A percentile compares a stretch with the other conserved stretches of the same genome.
Conservation (phyloP, 73 alveolate species). For the Tetrahymena thermophila region DNA sequence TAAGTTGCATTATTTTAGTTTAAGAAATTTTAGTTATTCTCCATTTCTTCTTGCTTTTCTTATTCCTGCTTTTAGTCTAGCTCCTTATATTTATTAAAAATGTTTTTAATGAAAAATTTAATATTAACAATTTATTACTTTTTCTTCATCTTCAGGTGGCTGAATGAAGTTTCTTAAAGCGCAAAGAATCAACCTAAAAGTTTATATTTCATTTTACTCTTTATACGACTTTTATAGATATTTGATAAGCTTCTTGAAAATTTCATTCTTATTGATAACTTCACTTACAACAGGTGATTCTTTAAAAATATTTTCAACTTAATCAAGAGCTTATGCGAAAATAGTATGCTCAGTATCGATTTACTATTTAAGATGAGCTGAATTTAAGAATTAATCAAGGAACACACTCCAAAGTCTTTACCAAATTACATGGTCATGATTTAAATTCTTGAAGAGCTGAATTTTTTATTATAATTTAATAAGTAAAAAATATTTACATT, state of each 20-base stretch:
- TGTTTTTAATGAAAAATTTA: too few relatives aligned
- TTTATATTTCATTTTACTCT: slow-evolving; percentile 5
- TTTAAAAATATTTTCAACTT: slow-evolving; percentile 18
- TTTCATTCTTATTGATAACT: slow-evolving; percentile 31
- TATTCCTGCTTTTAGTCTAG: slow-evolving; percentile 24
- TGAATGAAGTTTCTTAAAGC: slow-evolving; percentile 14
- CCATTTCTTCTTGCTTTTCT: slow-evolving; percentile 7
- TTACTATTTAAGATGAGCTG: slow-evolving; percentile 9
- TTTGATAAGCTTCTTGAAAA: slow-evolving; percentile 18
- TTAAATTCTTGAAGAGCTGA: background rate
- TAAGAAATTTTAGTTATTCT: slow-evolving; percentile 17
- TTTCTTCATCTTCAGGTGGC: background rate
- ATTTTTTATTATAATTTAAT: background rate
- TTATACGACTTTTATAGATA: slow-evolving; percentile 25
- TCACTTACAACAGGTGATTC: slow-evolving; percentile 24
- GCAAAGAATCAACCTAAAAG: slow-evolving; percentile 11
- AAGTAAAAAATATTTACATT: background rate
- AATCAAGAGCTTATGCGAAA: slow-evolving; percentile 34
- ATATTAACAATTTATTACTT: background rate
- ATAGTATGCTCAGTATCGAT: slow-evolving; percentile 20
- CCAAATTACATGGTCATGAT: slow-evolving; percentile 4
- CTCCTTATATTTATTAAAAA: background rate
- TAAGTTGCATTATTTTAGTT: slow-evolving; percentile 35
- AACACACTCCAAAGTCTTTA: slow-evolving; percentile 23
- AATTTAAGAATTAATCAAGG: slow-evolving; percentile 16